These are phyloP conservation scores for Diutina ranongensis DNA, from an alignment of 1,139 yeast species.

Conservation along the genomic window DNA sequence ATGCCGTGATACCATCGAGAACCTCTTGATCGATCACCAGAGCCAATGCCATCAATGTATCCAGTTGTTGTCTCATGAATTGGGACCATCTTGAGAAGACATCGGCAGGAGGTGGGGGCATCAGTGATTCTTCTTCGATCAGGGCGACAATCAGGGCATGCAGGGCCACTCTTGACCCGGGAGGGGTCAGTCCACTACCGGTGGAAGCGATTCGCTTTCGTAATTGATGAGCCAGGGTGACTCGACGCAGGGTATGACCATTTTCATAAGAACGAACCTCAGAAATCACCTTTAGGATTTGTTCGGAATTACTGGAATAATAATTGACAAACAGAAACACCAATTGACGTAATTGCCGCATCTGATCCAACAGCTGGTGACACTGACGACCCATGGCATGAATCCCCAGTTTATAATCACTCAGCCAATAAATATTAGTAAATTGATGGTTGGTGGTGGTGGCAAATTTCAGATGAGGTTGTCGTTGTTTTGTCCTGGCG, in stretches of 20 bases:
- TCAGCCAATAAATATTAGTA: slow-evolving; percentile 30
- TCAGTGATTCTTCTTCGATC: background rate
- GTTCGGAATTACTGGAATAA: slow-evolving; percentile 27
- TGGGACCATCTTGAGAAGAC: background rate
- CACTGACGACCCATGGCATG: slow-evolving; percentile 22
- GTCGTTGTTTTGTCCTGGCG: background rate
- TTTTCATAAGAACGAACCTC: background rate
- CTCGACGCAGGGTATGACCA: background rate
- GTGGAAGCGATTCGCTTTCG: background rate
- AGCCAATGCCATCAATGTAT: slow-evolving; percentile 16
- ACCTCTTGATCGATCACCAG: slow-evolving; percentile 26
- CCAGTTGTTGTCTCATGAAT: slow-evolving; percentile 11
- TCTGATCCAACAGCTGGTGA: slow-evolving; percentile 23
- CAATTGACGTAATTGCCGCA: slow-evolving; percentile 31
- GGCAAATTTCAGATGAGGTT: background rate
- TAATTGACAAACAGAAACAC: slow-evolving; percentile 29
- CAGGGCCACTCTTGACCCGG: slow-evolving; percentile 3
- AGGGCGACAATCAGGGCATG: background rate
- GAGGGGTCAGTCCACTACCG: background rate
- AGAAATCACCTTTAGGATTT: slow-evolving; percentile 13
- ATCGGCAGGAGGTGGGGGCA: background rate
- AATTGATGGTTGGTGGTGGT: background rate
- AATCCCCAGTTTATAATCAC: slow-evolving; percentile 31
- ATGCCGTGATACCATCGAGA: slow-evolving; percentile 23
- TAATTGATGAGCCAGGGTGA: slow-evolving; percentile 1